phyloP scores from a whole-genome alignment of 2,329 filamentous ascomycete species.

The Fusarium neocosmosporiellum region DNA sequence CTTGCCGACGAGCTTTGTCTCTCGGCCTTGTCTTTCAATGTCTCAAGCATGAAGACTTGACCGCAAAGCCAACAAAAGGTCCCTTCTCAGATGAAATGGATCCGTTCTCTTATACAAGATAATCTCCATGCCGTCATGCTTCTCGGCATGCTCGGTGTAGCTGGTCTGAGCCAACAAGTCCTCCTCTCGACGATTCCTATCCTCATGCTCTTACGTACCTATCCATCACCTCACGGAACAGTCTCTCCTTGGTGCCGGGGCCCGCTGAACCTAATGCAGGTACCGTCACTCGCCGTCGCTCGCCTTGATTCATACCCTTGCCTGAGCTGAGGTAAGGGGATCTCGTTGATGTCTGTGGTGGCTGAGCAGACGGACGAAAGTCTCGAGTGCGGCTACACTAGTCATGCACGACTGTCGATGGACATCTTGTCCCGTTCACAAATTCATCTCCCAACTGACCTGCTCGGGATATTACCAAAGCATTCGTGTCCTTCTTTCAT shows the following conservation, averaged over 20 bases:
- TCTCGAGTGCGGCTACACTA: conserved; percentile 13
- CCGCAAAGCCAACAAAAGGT: background rate
- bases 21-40: background rate
- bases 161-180: background rate
- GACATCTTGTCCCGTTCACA: conserved; percentile 24
- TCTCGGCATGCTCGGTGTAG: conserved; percentile 11
- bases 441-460: background rate
- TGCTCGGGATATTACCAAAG: background rate
- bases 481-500: conserved; percentile 19
- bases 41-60: background rate
- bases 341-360: conserved; percentile 4
- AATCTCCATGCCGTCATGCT: conserved; percentile 6
- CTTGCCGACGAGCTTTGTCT: background rate
- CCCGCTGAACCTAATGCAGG: conserved; percentile 33
- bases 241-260: conserved; percentile 12
- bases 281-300: conserved; percentile 18
- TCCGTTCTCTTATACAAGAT: background rate
- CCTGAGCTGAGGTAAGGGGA: conserved; percentile 23
- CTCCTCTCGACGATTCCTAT: conserved; percentile 5
- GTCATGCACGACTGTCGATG: conserved; percentile 30
- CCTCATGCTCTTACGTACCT: conserved; percentile 10
- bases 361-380: conserved; percentile 8
- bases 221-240: background rate
- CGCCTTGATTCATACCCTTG: conserved; percentile 31
- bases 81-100: background rate